These are phyloP conservation scores for Ambrosia artemisiifolia DNA, from an alignment of 129 eudicot species.

Conservation along the genomic window DNA sequence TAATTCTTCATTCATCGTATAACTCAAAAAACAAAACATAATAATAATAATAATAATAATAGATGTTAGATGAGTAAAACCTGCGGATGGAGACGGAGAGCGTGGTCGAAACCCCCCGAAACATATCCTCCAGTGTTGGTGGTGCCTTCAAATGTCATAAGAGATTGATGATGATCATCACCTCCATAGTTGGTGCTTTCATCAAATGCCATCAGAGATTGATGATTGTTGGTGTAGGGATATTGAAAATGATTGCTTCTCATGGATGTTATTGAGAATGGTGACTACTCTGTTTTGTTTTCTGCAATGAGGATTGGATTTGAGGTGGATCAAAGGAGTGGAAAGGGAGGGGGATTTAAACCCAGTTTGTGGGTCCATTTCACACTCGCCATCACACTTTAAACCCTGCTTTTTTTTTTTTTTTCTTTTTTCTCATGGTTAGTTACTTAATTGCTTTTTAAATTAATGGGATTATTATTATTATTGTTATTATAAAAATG, in stretches of 20 bases:
- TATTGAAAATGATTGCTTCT: slow-evolving; percentile 12
- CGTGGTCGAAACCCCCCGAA: slow-evolving; percentile 1
- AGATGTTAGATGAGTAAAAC: background rate
- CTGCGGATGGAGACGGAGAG: slow-evolving; percentile 28
- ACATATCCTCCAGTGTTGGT: too few species aligned
- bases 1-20: too few species aligned
- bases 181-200: background rate
- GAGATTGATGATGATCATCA: background rate
- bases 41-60: too few species aligned
- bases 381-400: background rate
- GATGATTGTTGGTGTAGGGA: background rate
- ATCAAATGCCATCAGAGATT: too few species aligned
- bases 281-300: background rate
- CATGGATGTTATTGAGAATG: too few species aligned
- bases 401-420: too few species aligned
- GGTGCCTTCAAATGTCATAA: slow-evolving; percentile 12
- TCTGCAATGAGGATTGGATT: background rate
- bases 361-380: slow-evolving; percentile 22
- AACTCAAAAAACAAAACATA: too few species aligned
- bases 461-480: too few species aligned
- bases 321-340: background rate
- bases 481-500: too few species aligned
- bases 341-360: slow-evolving; percentile 33
- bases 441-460: background rate
- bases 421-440: background rate